A percentile compares a stretch with the other conserved stretches of the same genome.
phyloP scores from a whole-genome alignment of 31 red algal genomes.

The Odonthalia washingtoniensis region DNA sequence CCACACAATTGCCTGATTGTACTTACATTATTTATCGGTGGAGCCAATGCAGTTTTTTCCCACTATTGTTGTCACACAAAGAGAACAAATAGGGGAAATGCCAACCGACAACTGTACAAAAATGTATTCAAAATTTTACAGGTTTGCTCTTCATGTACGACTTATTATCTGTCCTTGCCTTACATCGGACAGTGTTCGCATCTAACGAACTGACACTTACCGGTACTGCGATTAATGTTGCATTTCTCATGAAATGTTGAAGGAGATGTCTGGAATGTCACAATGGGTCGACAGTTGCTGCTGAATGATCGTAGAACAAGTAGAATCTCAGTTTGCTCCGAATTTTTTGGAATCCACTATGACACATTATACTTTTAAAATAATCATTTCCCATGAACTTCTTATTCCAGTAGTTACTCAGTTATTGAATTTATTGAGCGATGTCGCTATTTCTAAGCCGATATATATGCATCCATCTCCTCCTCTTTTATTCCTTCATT shows the following conservation, averaged over 20 bases:
- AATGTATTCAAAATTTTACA: constrained; percentile 3
- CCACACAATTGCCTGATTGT: too few species aligned
- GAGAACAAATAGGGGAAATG: neutral
- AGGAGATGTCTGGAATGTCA: constrained; percentile 8
- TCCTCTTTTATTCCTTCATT: neutral
- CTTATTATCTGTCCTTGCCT: neutral
- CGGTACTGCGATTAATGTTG: neutral
- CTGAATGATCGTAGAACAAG: neutral
- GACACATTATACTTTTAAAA: constrained; percentile 5
- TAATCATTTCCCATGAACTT: neutral
- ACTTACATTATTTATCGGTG: too few species aligned
- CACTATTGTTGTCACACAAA: neutral
- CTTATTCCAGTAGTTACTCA: constrained; percentile 1
- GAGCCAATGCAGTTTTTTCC: neutral
- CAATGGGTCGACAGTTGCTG: neutral
- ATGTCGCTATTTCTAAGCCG: constrained; percentile 33
- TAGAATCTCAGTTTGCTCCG: neutral
- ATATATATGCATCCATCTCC: constrained; percentile 19
- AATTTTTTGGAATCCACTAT: constrained; percentile 9
- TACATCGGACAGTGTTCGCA: constrained; percentile 14
- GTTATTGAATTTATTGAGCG: neutral
- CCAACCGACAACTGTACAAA: neutral
- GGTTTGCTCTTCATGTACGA: constrained; percentile 24
- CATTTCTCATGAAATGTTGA: constrained; percentile 12
- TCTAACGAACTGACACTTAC: neutral